Evolutionary conservation across 164 flowering plant species (phyloP), one percentile per base, ranked within the genome.

Genomic region (Piper longum): DNA sequence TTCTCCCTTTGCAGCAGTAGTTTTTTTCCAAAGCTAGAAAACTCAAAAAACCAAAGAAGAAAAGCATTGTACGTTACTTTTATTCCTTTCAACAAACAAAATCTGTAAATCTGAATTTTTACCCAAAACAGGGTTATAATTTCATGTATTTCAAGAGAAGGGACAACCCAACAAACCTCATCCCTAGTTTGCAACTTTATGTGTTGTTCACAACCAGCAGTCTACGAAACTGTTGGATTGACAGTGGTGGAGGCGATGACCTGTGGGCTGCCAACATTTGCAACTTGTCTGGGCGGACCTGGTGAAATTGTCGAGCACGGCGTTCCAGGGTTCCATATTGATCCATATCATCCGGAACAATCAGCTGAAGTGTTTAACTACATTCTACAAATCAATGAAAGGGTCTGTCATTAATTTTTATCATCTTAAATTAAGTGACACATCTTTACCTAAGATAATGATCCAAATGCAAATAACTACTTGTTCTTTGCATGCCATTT

Each of bases 161-260:
- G n/a, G n/a, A n/a, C n/a, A n/a, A n/a, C n/a, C n/a, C n/a, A n/a
- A n/a, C n/a, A n/a, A n/a, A n/a, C n/a, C n/a, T 45, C n/a, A 5
- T 60, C 65, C 16, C 55, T 12, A 8, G 14, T 48, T 48, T 9
- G 11, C 14, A 14, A 2, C 14, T 5, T 48, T 26, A 26, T 26
- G 36, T 64, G 70, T 0, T 26, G 36, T 26, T 26, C 2, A 69
- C 83, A 93, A 97, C 97, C 99, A 72, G 99, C 97, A 9, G 72
- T 90, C 26, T 93, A 87, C 63, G 99, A 93, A 79, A 97, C 86
- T 14, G 90, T 93, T 79, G 99, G 99, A 51, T 91, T 93, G 56
- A 93, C 99, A 9, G 99, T 93, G 26, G 89, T 93, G 72, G 99
- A 93, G 75, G 91, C 91, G 59, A 93, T 93, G 99, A 81, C 88